Conservation (phyloP, 495 filamentous ascomycete genomes). For the Peziza echinospora region DNA sequence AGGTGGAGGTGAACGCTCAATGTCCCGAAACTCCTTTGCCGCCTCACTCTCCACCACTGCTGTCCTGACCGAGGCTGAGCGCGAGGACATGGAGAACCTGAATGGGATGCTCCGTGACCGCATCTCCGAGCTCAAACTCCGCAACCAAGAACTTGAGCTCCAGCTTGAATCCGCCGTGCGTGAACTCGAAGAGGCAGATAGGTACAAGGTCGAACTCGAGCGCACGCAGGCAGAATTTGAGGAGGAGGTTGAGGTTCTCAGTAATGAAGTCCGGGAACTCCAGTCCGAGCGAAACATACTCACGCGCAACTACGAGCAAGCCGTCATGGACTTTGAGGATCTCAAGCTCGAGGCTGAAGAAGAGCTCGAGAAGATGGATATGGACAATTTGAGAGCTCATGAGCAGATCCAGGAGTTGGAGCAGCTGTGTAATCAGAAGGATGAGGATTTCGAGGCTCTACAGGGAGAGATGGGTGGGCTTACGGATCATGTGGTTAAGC, state of each 20-base stretch:
- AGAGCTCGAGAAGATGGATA: constrained; percentile 64
- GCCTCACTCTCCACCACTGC: background rate
- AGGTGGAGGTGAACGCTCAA: background rate
- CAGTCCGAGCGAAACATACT: constrained; percentile 76
- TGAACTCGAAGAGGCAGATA: constrained; percentile 44
- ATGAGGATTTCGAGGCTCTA: constrained; percentile 63
- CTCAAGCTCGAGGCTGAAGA: constrained; percentile 61
- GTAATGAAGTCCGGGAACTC: constrained; percentile 60
- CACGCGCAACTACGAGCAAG: constrained; percentile 50
- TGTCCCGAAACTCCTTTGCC: background rate
- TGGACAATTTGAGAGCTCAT: constrained; percentile 49
- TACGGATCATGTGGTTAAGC: constrained; percentile 57
- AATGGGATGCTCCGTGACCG: constrained; percentile 69
- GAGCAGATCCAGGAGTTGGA: constrained; percentile 43
- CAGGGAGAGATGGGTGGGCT: constrained; percentile 81
- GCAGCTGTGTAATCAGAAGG: constrained; percentile 33
- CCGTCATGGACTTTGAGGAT: constrained; percentile 59
- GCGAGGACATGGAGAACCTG: constrained; percentile 66
- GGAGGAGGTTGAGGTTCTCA: constrained; percentile 51
- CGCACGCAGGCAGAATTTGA: constrained; percentile 41
- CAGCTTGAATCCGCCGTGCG: constrained; percentile 20
- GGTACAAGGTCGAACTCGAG: constrained; percentile 39
- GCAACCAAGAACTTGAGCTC: constrained; percentile 53
- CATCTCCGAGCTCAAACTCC: constrained; percentile 59
- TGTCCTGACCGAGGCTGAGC: constrained; percentile 44